Conservation (phyloP, 1,284 basidiomycete species). For the Anthracocystis panici-leucophaei region DNA sequence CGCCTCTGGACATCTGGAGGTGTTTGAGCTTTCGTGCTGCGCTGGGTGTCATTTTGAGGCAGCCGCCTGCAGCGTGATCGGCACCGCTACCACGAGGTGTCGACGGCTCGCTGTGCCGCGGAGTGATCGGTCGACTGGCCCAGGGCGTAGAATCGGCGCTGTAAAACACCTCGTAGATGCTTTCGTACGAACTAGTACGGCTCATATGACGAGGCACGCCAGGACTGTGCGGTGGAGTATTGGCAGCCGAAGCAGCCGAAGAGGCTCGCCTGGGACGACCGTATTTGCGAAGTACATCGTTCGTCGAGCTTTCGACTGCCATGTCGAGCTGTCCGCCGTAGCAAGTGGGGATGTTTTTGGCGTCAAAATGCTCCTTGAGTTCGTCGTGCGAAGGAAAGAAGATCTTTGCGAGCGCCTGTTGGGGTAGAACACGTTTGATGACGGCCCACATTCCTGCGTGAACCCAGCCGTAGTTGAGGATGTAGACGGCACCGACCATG, state of each 20-base stretch:
- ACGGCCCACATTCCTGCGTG: constrained; percentile 82
- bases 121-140: constrained; percentile 49
- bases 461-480: constrained; percentile 85
- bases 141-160: constrained; percentile 50
- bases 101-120: constrained; percentile 47
- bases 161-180: constrained; percentile 65
- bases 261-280: constrained; percentile 39
- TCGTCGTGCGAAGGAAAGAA: constrained; percentile 79
- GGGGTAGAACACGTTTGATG: constrained; percentile 80
- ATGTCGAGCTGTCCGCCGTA: constrained; percentile 62
- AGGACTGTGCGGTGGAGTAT: constrained; percentile 20
- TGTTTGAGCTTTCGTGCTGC: constrained; percentile 54
- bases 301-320: constrained; percentile 46
- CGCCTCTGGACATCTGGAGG: constrained; percentile 59
- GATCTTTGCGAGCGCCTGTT: constrained; percentile 77
- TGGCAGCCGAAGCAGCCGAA: neutral
- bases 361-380: constrained; percentile 75
- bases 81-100: constrained; percentile 24
- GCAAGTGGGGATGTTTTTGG: constrained; percentile 72
- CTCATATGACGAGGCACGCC: constrained; percentile 28
- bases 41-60: constrained; percentile 51
- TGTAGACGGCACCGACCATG: constrained; percentile 74
- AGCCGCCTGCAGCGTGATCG: neutral
- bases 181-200: constrained; percentile 54
- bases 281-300: constrained; percentile 61